Evolutionary conservation across 106 monocot genomes (phyloP).

Genomic region (Acanthochlamys bracteata): DNA sequence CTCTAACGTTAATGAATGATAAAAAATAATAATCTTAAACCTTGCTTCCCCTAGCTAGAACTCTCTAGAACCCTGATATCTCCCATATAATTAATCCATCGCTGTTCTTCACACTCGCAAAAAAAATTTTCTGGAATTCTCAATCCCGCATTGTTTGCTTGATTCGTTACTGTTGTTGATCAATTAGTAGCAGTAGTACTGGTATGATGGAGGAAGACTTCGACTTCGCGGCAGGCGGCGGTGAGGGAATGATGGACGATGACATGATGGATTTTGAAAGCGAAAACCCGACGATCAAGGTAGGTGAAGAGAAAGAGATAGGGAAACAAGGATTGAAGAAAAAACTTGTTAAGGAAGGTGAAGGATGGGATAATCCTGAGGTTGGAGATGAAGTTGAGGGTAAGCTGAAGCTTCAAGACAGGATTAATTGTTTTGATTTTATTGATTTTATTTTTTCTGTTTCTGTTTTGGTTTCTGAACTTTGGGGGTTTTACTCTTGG

Average conservation of each 20-base stretch:
- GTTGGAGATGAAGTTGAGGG: constrained; percentile 88
- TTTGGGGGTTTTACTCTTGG: too few relatives aligned
- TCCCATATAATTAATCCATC: neutral
- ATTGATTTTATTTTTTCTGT: neutral
- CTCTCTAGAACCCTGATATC: constrained; percentile 7
- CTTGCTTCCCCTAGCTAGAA: neutral
- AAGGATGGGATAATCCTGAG: constrained; percentile 80
- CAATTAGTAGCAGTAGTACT: too few relatives aligned
- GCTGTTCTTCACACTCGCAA: too few relatives aligned
- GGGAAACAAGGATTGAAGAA: constrained; percentile 82
- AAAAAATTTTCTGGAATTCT: neutral
- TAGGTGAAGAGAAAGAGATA: constrained; percentile 93
- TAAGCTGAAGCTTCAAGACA: neutral
- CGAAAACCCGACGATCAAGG: constrained; percentile 34
- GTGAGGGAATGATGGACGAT: constrained; percentile 32
- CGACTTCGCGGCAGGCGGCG: constrained; percentile 25
- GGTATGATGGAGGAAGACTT: constrained; percentile 73
- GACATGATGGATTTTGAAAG: constrained; percentile 28
- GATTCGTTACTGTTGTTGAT: neutral
- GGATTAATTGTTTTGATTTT: neutral
- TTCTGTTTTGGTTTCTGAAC: too few relatives aligned
- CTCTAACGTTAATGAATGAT: too few relatives aligned
- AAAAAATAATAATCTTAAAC: too few relatives aligned
- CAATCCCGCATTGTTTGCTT: neutral
- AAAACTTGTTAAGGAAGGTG: constrained; percentile 82